Evolutionary conservation across 768 basidiomycete species (phyloP).

Genomic region (Boletus insuetus): DNA sequence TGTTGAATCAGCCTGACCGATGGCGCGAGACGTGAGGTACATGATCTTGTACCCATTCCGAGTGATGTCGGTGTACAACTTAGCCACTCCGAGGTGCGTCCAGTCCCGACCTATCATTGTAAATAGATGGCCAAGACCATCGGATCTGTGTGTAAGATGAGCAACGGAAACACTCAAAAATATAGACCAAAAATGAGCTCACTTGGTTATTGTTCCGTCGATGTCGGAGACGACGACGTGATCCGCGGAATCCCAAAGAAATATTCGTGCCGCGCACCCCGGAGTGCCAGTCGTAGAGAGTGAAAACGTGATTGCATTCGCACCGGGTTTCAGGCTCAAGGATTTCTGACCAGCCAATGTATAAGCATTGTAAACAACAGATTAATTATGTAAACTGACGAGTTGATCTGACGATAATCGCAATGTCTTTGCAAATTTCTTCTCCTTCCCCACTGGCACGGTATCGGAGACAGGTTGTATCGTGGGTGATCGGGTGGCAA

Average conservation of each 20-base stretch:
- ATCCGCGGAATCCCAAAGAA: conserved; percentile 93
- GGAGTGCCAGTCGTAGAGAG: conserved; percentile 78
- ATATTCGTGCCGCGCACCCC: conserved; percentile 89
- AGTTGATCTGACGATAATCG: conserved; percentile 93
- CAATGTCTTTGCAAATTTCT: conserved; percentile 87
- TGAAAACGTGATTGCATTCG: conserved; percentile 92
- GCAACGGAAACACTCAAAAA: neutral
- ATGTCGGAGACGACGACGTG: conserved; percentile 94
- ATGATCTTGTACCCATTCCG: conserved; percentile 97
- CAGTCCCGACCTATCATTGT: conserved; percentile 98
- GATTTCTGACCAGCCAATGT: conserved; percentile 56
- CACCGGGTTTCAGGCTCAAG: conserved; percentile 77
- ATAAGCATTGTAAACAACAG: neutral
- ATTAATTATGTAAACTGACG: conserved; percentile 41
- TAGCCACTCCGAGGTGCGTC: conserved; percentile 97
- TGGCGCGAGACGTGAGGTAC: conserved; percentile 95
- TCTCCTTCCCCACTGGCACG: conserved; percentile 21
- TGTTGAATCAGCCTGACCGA: conserved; percentile 97
- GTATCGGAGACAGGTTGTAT: conserved; percentile 27
- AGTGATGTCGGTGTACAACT: conserved; percentile 92
- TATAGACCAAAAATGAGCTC: conserved; percentile 17
- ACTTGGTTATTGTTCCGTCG: conserved; percentile 99
- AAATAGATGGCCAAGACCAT: conserved; percentile 94
- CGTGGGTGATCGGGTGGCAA: conserved; percentile 18
- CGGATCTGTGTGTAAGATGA: conserved; percentile 56